Evolutionary conservation across 2,329 filamentous ascomycete genomes (phyloP).

Genomic region (Fusarium coicis): DNA sequence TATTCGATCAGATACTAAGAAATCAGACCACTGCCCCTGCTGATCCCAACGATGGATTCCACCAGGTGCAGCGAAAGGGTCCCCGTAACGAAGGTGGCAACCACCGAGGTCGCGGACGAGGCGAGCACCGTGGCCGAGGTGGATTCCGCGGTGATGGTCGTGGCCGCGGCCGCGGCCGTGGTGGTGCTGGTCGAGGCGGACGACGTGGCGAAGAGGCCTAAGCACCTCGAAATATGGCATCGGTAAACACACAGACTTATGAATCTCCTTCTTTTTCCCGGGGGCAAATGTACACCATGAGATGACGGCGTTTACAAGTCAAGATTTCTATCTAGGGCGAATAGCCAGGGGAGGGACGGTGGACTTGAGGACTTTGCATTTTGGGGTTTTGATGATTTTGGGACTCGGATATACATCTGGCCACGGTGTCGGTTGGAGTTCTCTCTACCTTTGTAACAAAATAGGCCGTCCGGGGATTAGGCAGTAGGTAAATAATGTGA

Average conservation of each 20-base stretch:
- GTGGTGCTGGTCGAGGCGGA: conserved; percentile 50
- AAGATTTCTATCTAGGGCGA: conserved; percentile 40
- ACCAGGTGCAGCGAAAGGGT: conserved; percentile 73
- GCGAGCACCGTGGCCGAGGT: conserved; percentile 63
- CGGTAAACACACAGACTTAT: conserved; percentile 42
- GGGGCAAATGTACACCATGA: conserved; percentile 54
- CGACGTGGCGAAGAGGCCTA: conserved; percentile 56
- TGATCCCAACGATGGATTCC: conserved; percentile 73
- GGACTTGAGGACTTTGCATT: conserved; percentile 44
- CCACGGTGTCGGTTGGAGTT: conserved; percentile 45
- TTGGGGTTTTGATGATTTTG: conserved; percentile 48
- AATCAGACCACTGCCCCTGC: conserved; percentile 50
- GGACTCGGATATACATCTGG: conserved; percentile 43
- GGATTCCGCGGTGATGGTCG: conserved; percentile 61
- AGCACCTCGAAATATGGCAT: conserved; percentile 41
- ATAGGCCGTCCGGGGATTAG: conserved; percentile 36
- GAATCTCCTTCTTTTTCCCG: conserved; percentile 45
- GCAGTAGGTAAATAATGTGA: conserved; percentile 43
- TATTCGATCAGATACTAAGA: conserved; percentile 11
- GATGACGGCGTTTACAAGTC: conserved; percentile 53
- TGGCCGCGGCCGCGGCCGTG: conserved; percentile 54
- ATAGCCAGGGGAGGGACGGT: conserved; percentile 40
- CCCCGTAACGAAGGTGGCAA: conserved; percentile 62
- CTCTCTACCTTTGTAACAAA: conserved; percentile 45
- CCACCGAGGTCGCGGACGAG: conserved; percentile 58